Evolutionary conservation across 352 stramenopile genomes (phyloP).

Genomic region (Phytophthora parvispora): DNA sequence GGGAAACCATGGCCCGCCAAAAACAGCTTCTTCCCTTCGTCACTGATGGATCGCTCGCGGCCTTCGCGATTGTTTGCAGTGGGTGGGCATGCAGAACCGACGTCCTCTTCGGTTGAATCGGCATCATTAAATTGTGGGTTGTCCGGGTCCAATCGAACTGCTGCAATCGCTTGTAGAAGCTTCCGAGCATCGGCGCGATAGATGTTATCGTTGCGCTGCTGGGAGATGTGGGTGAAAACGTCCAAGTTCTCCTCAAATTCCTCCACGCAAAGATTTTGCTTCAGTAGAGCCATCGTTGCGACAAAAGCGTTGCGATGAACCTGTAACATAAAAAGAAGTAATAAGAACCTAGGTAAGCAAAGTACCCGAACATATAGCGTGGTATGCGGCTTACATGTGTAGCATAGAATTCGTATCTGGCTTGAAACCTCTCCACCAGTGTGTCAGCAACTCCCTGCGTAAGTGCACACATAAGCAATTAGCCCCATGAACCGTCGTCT

Average conservation of each 20-base stretch:
- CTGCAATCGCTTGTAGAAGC: constrained; percentile 85
- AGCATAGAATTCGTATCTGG: constrained; percentile 88
- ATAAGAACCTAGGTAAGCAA: background rate
- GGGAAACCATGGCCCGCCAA: constrained; percentile 57
- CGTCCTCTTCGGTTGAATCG: constrained; percentile 65
- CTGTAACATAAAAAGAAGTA: constrained; percentile 33
- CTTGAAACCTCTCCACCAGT: constrained; percentile 87
- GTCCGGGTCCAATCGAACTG: constrained; percentile 80
- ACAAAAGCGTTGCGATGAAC: constrained; percentile 85
- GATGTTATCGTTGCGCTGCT: constrained; percentile 87
- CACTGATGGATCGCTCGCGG: constrained; percentile 81
- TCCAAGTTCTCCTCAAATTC: constrained; percentile 85
- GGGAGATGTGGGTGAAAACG: constrained; percentile 86
- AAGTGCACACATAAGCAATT: background rate
- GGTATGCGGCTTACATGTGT: constrained; percentile 53
- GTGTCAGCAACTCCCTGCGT: constrained; percentile 78
- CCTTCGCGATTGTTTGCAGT: constrained; percentile 77
- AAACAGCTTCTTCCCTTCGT: constrained; percentile 90
- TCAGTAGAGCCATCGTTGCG: constrained; percentile 75
- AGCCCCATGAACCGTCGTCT: background rate
- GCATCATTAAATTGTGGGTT: constrained; percentile 81
- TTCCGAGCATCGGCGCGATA: constrained; percentile 86
- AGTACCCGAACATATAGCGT: background rate
- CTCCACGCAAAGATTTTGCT: constrained; percentile 82
- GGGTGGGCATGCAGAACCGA: constrained; percentile 60